Percentiles rank a stretch among this genome's conserved stretches.
Evolutionary conservation across 805 yeast species (phyloP).

Genomic region (Myxozyma udenii): DNA sequence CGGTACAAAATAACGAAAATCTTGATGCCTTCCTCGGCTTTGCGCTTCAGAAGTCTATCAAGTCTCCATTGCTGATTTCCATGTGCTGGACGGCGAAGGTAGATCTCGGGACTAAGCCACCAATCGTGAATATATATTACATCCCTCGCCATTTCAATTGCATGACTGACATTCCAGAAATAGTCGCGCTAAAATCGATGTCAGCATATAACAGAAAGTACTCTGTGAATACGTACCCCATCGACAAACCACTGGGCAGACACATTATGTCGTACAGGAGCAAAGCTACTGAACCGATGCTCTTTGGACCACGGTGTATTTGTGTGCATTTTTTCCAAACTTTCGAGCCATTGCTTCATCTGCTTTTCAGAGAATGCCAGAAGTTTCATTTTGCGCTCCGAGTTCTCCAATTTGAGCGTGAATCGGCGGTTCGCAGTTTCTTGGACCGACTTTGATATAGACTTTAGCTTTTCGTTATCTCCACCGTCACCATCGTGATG

Average conservation of each 20-base stretch:
- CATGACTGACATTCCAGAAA: constrained; percentile 93
- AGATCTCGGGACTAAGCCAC: constrained; percentile 97
- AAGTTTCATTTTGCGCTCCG: constrained; percentile 73
- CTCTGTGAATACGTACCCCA: constrained; percentile 41
- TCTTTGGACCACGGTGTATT: constrained; percentile 67
- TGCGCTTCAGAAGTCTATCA: constrained; percentile 80
- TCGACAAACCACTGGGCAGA: constrained; percentile 97
- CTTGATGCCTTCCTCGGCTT: constrained; percentile 93
- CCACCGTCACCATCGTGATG: constrained; percentile 8
- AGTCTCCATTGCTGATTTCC: constrained; percentile 93
- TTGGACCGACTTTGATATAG: constrained; percentile 16
- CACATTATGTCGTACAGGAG: constrained; percentile 81
- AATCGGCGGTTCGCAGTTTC: constrained; percentile 31
- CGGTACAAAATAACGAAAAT: constrained; percentile 87
- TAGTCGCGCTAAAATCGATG: constrained; percentile 58
- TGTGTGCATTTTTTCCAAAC: constrained; percentile 65
- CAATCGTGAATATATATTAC: constrained; percentile 94
- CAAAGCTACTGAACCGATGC: constrained; percentile 84
- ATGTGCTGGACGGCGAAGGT: constrained; percentile 87
- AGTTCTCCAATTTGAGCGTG: constrained; percentile 52
- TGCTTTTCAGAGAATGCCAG: constrained; percentile 64
- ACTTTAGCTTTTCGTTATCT: neutral
- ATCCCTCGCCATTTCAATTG: constrained; percentile 89
- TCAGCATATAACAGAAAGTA: neutral
- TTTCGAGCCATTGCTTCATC: constrained; percentile 69